Conservation (phyloP, 768 basidiomycete genomes). For the Suillus bovinus region DNA sequence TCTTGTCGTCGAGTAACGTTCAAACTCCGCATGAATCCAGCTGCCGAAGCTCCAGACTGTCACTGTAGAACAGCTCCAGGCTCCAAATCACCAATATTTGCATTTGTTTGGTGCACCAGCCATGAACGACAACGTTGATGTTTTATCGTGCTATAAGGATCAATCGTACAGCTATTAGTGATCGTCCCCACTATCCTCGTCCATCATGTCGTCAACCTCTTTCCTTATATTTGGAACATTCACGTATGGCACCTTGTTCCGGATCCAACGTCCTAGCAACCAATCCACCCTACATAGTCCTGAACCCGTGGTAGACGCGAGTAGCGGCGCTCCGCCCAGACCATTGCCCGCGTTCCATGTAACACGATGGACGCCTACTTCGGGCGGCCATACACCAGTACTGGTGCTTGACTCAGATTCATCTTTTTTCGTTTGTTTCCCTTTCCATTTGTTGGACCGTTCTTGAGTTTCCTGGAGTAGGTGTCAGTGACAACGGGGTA, state of each 20-base stretch:
- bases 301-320: slow-evolving; percentile 80
- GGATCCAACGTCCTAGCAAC: slow-evolving; percentile 73
- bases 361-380: slow-evolving; percentile 77
- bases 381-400: slow-evolving; percentile 76
- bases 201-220: slow-evolving; percentile 49
- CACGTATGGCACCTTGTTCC: slow-evolving; percentile 64
- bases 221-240: slow-evolving; percentile 60
- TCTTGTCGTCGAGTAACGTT: too few relatives aligned
- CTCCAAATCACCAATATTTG: too few relatives aligned
- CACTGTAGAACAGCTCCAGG: too few relatives aligned
- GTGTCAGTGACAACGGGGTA: neutral
- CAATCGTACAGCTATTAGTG: too few relatives aligned
- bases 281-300: slow-evolving; percentile 88
- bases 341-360: slow-evolving; percentile 83
- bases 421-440: slow-evolving; percentile 32
- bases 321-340: slow-evolving; percentile 51
- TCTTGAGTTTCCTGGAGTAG: slow-evolving; percentile 47
- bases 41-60: too few relatives aligned
- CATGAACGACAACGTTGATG: too few relatives aligned
- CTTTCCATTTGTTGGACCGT: slow-evolving; percentile 34
- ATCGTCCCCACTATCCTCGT: slow-evolving; percentile 36
- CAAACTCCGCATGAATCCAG: too few relatives aligned
- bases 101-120: too few relatives aligned
- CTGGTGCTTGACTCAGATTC: slow-evolving; percentile 30
- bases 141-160: too few relatives aligned